A percentile compares a stretch with the other conserved stretches of the same genome.
Evolutionary conservation across 1,284 basidiomycete species (phyloP).

Genomic region (Salmacisia buchloeana): DNA sequence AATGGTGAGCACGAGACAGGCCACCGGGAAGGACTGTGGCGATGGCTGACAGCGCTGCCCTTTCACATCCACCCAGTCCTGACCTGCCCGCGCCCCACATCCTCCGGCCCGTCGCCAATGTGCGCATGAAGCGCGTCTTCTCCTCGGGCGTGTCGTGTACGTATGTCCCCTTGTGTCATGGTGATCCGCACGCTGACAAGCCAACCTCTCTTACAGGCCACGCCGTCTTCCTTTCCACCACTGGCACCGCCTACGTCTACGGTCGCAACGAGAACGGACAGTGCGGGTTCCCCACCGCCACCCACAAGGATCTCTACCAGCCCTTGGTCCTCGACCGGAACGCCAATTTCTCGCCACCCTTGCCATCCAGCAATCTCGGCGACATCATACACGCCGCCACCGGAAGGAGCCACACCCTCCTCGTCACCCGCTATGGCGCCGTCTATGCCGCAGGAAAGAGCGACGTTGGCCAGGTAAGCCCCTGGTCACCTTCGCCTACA

Average conservation of each 20-base stretch:
- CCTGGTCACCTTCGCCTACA: no score
- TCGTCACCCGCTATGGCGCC: constrained; percentile 73
- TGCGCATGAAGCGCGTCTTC: constrained; percentile 51
- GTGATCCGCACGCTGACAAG: background rate
- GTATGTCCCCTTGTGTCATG: background rate
- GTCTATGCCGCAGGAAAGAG: constrained; percentile 82
- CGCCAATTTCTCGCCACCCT: constrained; percentile 41
- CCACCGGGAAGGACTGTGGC: no score
- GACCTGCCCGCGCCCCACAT: constrained; percentile 81
- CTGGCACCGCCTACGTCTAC: constrained; percentile 77
- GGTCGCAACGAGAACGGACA: constrained; percentile 64
- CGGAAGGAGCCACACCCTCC: constrained; percentile 72
- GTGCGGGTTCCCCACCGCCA: constrained; percentile 38
- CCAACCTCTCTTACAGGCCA: constrained; percentile 31
- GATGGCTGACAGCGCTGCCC: background rate
- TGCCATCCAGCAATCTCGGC: constrained; percentile 61
- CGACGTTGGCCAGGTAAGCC: constrained; percentile 63
- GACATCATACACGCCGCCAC: constrained; percentile 74
- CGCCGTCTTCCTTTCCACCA: constrained; percentile 48
- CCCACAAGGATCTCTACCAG: constrained; percentile 61
- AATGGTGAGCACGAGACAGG: no score
- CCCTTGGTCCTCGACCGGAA: constrained; percentile 52
- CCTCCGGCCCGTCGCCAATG: constrained; percentile 75
- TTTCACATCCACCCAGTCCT: constrained; percentile 52
- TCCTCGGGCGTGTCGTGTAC: constrained; percentile 9